These are phyloP conservation scores for Solanum gracilifrons DNA, from an alignment of 257 asterid genomes.

Conservation along the genomic window DNA sequence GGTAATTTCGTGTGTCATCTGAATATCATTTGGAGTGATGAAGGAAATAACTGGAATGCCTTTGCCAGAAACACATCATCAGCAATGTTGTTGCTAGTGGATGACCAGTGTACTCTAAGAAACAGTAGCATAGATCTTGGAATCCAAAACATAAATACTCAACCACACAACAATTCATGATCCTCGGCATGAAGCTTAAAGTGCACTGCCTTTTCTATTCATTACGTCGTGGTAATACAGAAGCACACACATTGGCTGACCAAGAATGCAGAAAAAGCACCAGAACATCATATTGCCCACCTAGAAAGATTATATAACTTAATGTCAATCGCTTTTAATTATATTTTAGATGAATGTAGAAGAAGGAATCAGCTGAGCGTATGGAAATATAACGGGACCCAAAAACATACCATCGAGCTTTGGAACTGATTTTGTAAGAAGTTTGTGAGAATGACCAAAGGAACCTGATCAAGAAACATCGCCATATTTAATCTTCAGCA, in stretches of 20 bases:
- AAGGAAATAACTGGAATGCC: not conserved
- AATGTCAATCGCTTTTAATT: not conserved
- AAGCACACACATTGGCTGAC: conserved; percentile 90
- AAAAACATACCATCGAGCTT: conserved; percentile 65
- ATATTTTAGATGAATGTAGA: not conserved
- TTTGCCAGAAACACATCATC: not conserved
- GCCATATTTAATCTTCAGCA: not conserved
- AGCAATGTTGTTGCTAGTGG: not conserved
- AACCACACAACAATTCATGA: not conserved
- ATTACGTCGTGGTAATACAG: conserved; percentile 90
- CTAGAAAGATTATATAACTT: conserved; percentile 21
- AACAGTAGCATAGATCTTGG: not conserved
- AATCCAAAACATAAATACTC: not conserved
- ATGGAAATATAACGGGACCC: not conserved
- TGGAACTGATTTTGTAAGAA: conserved; percentile 71
- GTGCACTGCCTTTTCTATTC: conserved; percentile 41
- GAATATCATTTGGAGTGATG: not conserved
- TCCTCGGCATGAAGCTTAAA: not conserved
- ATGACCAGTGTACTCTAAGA: not conserved
- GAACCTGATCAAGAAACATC: conserved; percentile 51
- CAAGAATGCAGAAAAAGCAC: conserved; percentile 82
- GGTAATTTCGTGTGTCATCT: not conserved
- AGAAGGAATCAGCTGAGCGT: not conserved
- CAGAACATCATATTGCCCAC: conserved; percentile 97
- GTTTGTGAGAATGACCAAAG: conserved; percentile 78